Conservation (phyloP, 2,329 filamentous ascomycete genomes). For the Pyrenophora graminea region DNA sequence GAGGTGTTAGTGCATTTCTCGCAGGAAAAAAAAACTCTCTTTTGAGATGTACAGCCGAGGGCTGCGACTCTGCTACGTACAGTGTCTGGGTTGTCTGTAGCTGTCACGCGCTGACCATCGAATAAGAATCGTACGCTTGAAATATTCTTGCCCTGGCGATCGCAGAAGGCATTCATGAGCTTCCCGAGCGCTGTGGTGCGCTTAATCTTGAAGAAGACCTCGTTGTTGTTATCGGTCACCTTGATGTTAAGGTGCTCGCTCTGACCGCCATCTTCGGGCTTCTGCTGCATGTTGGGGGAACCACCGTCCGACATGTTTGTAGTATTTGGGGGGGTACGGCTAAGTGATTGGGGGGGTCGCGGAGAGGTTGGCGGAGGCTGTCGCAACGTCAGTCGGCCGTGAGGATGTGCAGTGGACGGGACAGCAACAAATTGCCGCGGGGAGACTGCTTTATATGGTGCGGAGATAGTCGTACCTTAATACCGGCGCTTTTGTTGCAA, state of each 20-base stretch:
- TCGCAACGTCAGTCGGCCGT: conserved; percentile 20
- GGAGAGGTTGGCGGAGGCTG: conserved; percentile 3
- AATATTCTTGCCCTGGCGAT: conserved; percentile 86
- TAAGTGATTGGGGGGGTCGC: neutral
- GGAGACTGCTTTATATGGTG: conserved; percentile 27
- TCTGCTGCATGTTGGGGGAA: conserved; percentile 47
- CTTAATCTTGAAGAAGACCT: conserved; percentile 99
- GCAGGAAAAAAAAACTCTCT: neutral
- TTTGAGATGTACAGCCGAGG: too few relatives aligned
- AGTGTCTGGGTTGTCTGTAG: conserved; percentile 85
- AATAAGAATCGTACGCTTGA: conserved; percentile 91
- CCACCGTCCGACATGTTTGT: conserved; percentile 51
- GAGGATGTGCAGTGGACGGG: conserved; percentile 27
- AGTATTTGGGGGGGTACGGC: conserved; percentile 1
- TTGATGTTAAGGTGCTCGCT: conserved; percentile 97
- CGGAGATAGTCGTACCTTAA: conserved; percentile 25
- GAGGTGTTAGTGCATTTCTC: conserved; percentile 17
- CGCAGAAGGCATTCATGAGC: conserved; percentile 97
- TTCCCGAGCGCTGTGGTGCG: conserved; percentile 93
- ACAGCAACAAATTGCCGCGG: conserved; percentile 17
- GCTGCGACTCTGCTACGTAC: conserved; percentile 61
- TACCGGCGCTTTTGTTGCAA: conserved; percentile 13
- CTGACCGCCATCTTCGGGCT: conserved; percentile 53
- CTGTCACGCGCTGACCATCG: conserved; percentile 90
- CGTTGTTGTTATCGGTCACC: conserved; percentile 98